Conservation (phyloP, 768 basidiomycete species). For the Omphalotus guepiniiformis region DNA sequence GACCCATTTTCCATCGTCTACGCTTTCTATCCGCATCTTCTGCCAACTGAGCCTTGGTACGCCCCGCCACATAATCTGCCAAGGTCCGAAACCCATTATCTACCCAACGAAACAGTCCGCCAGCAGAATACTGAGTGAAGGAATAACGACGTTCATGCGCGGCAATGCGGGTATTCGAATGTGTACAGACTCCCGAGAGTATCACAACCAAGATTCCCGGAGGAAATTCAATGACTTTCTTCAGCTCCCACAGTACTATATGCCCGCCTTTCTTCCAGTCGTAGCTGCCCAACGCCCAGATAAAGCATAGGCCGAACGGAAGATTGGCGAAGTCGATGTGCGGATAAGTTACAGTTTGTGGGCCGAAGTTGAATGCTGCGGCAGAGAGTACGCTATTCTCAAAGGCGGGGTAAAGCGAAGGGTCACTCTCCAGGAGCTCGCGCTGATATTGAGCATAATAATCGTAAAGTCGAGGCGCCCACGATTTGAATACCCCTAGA, state of each 20-base stretch:
- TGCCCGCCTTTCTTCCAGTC: conserved; percentile 22
- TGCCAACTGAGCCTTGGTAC: too few relatives aligned
- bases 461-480: conserved; percentile 18
- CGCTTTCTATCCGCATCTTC: too few relatives aligned
- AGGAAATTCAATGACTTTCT: conserved; percentile 22
- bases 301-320: conserved; percentile 19
- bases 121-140: conserved; percentile 23
- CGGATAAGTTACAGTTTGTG: neutral
- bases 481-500: conserved; percentile 16
- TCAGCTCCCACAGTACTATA: conserved; percentile 20
- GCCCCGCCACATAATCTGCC: too few relatives aligned
- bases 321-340: conserved; percentile 23
- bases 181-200: conserved; percentile 19
- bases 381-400: conserved; percentile 15
- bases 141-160: conserved; percentile 17
- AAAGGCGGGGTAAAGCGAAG: neutral
- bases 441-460: neutral
- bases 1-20: too few relatives aligned
- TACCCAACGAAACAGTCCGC: too few relatives aligned
- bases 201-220: conserved; percentile 16
- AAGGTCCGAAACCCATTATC: too few relatives aligned
- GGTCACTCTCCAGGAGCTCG: neutral
- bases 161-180: conserved; percentile 15
- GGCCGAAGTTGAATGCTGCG: conserved; percentile 23
- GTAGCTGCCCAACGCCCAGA: conserved; percentile 22